Evolutionary conservation across 1,284 basidiomycete species (phyloP).

Genomic region (Tylopilus sp.): DNA sequence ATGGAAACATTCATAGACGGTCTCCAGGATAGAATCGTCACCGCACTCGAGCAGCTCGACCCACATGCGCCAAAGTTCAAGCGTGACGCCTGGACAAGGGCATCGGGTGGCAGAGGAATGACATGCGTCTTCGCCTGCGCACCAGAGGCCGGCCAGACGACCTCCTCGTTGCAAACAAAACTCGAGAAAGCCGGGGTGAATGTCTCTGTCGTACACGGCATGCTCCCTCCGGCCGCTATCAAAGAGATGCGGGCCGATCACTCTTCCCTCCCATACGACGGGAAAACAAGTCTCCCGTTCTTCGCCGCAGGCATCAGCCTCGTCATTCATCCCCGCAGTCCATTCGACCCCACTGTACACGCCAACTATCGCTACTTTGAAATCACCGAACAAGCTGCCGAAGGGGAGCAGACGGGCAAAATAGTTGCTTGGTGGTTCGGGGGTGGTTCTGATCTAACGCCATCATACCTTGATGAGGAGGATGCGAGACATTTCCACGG

Average conservation of each 20-base stretch:
- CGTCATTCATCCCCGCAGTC: conserved; percentile 92
- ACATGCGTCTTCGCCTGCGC: conserved; percentile 84
- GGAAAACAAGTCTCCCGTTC: conserved; percentile 71
- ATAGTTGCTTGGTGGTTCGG: conserved; percentile 97
- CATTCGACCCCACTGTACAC: conserved; percentile 88
- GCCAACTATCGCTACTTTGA: conserved; percentile 99
- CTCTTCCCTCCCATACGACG: conserved; percentile 65
- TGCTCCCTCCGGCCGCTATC: conserved; percentile 83
- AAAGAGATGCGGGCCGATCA: conserved; percentile 95
- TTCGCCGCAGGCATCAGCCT: conserved; percentile 90
- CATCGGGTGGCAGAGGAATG: conserved; percentile 80
- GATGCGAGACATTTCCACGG: conserved; percentile 87
- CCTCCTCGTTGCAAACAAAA: conserved; percentile 41
- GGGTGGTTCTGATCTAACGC: conserved; percentile 94
- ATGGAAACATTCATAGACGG: conserved; percentile 76
- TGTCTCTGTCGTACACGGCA: conserved; percentile 88
- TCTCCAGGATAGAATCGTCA: conserved; percentile 82
- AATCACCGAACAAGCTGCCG: conserved; percentile 52
- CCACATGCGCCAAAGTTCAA: conserved; percentile 68
- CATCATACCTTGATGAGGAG: conserved; percentile 85
- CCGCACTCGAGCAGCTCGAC: conserved; percentile 77
- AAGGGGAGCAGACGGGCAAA: conserved; percentile 34
- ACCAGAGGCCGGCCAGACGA: conserved; percentile 28
- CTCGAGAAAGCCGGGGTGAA: conserved; percentile 98
- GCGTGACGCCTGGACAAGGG: conserved; percentile 82